These are phyloP conservation scores for Trametes maxima DNA, from an alignment of 768 basidiomycete genomes.

Conservation along the genomic window DNA sequence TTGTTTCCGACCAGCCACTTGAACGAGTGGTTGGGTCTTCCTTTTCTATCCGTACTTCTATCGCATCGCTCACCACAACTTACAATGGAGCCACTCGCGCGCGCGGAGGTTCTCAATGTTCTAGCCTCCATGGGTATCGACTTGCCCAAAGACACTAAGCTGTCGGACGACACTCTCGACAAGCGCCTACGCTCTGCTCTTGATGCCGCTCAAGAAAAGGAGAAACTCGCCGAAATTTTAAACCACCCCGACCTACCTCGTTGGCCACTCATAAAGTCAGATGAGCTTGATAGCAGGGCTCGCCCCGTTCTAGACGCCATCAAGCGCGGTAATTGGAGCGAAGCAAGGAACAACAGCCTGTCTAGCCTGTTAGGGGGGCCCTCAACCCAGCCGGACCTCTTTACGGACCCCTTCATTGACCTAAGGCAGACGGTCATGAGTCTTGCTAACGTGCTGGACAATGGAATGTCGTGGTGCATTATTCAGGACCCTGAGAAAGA, in stretches of 20 bases:
- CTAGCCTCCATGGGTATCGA: slow-evolving; percentile 17
- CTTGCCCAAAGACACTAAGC: slow-evolving; percentile 11
- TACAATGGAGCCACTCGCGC: slow-evolving; percentile 13
- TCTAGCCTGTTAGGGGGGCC: neutral
- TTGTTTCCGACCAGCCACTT: too few species aligned
- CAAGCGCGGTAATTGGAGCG: neutral
- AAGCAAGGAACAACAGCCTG: neutral
- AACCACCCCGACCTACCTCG: neutral
- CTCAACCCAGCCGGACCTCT: slow-evolving; percentile 1
- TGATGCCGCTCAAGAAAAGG: slow-evolving; percentile 13
- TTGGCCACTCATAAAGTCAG: slow-evolving; percentile 2
- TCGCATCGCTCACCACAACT: neutral
- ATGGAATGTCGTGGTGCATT: slow-evolving; percentile 8
- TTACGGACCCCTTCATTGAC: slow-evolving; percentile 22
- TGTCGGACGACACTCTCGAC: slow-evolving; percentile 8
- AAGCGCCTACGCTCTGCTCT: slow-evolving; percentile 19
- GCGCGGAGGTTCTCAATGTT: slow-evolving; percentile 1
- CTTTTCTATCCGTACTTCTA: neutral
- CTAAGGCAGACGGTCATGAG: slow-evolving; percentile 24
- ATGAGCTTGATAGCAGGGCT: neutral
- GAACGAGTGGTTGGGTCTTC: too few species aligned
- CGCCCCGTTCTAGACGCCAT: slow-evolving; percentile 7
- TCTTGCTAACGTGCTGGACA: slow-evolving; percentile 6
- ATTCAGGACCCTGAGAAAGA: slow-evolving; percentile 20
- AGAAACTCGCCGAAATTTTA: neutral